Conservation (phyloP, 2,329 filamentous ascomycete species). For the Pyrenochaeta sp. region DNA sequence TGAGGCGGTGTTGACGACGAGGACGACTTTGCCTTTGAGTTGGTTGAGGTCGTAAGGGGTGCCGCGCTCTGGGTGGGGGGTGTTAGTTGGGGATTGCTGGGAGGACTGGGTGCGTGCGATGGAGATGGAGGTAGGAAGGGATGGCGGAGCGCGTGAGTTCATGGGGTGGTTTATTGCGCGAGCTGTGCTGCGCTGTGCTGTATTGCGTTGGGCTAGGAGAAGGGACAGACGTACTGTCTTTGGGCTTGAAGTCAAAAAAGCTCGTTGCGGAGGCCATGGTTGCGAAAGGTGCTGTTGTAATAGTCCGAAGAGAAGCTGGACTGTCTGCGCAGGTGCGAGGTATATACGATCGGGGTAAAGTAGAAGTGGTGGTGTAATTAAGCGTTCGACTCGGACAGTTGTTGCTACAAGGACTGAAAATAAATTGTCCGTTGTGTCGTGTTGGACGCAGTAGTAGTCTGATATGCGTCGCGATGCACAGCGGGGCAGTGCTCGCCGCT, state of each 20-base stretch:
- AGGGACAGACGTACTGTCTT: constrained; percentile 71
- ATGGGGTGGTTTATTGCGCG: too few relatives aligned
- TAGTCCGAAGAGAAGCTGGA: neutral
- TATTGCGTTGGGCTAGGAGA: neutral
- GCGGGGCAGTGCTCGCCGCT: constrained; percentile 20
- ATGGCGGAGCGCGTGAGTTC: neutral
- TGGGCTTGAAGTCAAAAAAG: constrained; percentile 86
- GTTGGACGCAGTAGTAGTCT: neutral
- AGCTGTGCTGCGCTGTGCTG: neutral
- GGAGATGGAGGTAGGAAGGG: neutral
- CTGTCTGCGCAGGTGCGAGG: neutral
- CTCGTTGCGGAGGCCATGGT: constrained; percentile 73
- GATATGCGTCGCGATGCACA: constrained; percentile 5
- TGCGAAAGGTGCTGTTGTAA: constrained; percentile 14
- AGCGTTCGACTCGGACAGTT: neutral
- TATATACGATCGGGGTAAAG: neutral
- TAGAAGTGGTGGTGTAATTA: neutral
- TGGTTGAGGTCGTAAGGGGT: constrained; percentile 72
- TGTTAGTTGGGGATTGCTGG: constrained; percentile 2
- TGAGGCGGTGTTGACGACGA: constrained; percentile 96
- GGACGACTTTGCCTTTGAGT: constrained; percentile 90
- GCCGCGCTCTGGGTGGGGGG: constrained; percentile 71
- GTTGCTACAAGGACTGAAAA: neutral
- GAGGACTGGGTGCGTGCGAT: neutral
- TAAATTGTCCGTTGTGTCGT: neutral